Evolutionary conservation across 2,329 filamentous ascomycete species (phyloP).

Genomic region (Allantophomopsis lycopodina): DNA sequence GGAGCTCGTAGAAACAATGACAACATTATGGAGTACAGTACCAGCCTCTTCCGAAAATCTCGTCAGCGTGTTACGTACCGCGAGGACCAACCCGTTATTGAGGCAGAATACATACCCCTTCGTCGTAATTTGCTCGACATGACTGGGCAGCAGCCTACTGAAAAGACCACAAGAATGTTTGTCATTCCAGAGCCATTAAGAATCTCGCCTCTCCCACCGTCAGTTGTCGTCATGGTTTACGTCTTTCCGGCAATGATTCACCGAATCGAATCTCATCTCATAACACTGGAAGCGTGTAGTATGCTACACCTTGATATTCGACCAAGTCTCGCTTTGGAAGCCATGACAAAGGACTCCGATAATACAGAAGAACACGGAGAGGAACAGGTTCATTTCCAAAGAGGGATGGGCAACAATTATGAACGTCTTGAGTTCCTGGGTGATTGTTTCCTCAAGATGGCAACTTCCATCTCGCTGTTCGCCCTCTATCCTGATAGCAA

Average conservation of each 20-base stretch:
- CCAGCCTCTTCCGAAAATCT: constrained; percentile 57
- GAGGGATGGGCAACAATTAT: constrained; percentile 88
- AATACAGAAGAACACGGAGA: constrained; percentile 61
- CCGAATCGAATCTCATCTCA: constrained; percentile 68
- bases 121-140: constrained; percentile 77
- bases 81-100: constrained; percentile 66
- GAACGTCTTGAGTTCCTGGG: constrained; percentile 89
- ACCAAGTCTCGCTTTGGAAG: constrained; percentile 65
- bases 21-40: constrained; percentile 72
- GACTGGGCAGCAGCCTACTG: constrained; percentile 33
- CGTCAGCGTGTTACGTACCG: constrained; percentile 37
- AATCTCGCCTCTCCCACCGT: constrained; percentile 59
- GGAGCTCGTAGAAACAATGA: constrained; percentile 26
- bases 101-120: constrained; percentile 58
- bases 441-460: constrained; percentile 91
- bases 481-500: constrained; percentile 62
- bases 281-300: constrained; percentile 62
- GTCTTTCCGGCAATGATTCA: constrained; percentile 75
- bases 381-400: constrained; percentile 59
- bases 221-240: constrained; percentile 60
- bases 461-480: constrained; percentile 79
- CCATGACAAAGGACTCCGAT: constrained; percentile 84
- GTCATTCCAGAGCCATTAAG: constrained; percentile 65
- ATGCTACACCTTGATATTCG: constrained; percentile 50
- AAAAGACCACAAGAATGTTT: constrained; percentile 37